Percentiles rank a stretch among this genome's conserved stretches.
phyloP scores from a whole-genome alignment of 2,329 filamentous ascomycete species.

The Cercospora citrullina region DNA sequence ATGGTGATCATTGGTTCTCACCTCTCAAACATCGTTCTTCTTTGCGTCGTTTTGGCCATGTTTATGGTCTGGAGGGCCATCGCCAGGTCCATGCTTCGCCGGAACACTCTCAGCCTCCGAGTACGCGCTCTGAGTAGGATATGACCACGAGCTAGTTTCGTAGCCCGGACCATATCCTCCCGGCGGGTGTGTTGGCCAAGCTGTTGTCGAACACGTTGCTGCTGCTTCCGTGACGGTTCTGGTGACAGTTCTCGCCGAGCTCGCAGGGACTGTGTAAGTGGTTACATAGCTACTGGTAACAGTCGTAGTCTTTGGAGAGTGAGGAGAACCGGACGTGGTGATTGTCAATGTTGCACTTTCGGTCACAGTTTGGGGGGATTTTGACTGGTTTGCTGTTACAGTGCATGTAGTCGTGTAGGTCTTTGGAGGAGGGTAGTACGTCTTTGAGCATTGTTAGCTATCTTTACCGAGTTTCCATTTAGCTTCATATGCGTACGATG shows the following conservation, averaged over 20 bases:
- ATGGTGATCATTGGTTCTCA: background rate
- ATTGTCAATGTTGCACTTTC: background rate
- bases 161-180: background rate
- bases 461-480: too few species aligned
- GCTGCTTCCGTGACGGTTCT: background rate
- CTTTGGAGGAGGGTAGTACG: background rate
- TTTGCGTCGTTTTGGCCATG: too few species aligned
- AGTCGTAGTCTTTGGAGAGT: background rate
- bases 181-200: background rate
- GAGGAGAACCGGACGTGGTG: background rate
- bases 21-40: background rate
- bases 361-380: background rate
- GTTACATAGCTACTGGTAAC: background rate
- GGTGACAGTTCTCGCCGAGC: background rate
- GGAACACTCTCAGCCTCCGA: background rate
- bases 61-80: too few species aligned
- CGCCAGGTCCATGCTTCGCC: background rate
- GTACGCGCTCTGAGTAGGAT: background rate
- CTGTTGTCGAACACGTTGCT: background rate
- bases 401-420: background rate
- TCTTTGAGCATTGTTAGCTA: background rate
- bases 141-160: background rate
- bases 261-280: background rate
- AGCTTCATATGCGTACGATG: background rate
- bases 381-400: background rate